Percentiles rank a stretch among this genome's conserved stretches.
These are phyloP conservation scores for Volvariella volvacea DNA, from an alignment of 1,284 basidiomycete species.

Conservation along the genomic window DNA sequence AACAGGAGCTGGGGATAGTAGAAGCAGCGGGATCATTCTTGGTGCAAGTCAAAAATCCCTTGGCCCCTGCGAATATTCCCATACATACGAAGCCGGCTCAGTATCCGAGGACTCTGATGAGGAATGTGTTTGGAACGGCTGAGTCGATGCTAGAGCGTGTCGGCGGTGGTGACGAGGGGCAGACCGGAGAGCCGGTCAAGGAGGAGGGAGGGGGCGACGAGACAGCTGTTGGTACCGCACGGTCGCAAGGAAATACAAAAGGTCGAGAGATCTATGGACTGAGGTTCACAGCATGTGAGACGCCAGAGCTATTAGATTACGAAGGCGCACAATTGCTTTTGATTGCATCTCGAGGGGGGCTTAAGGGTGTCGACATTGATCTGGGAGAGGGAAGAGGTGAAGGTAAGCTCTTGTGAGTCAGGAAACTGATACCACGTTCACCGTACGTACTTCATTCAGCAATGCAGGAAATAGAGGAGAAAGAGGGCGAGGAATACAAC, in stretches of 20 bases:
- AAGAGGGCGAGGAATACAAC: conserved; percentile 31
- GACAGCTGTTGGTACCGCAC: neutral
- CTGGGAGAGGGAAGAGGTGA: conserved; percentile 46
- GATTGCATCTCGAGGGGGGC: conserved; percentile 46
- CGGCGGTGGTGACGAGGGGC: neutral
- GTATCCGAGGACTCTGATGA: conserved; percentile 41
- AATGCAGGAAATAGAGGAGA: conserved; percentile 29
- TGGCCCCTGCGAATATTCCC: conserved; percentile 33
- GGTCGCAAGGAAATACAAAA: conserved; percentile 10
- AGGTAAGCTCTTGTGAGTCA: conserved; percentile 25
- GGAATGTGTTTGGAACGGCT: conserved; percentile 35
- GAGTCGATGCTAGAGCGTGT: conserved; percentile 5
- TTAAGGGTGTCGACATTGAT: conserved; percentile 39
- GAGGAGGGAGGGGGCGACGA: neutral
- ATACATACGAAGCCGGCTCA: conserved; percentile 29
- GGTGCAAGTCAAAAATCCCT: conserved; percentile 53
- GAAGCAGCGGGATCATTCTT: conserved; percentile 40
- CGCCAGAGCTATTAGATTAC: conserved; percentile 48
- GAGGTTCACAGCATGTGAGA: conserved; percentile 49
- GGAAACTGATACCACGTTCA: neutral
- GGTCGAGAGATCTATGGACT: conserved; percentile 41
- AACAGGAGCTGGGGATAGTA: conserved; percentile 43
- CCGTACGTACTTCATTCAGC: conserved; percentile 14
- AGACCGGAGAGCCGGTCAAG: neutral
- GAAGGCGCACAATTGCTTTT: conserved; percentile 51